Evolutionary conservation across 192 early-diverging fungal species (phyloP).

Genomic region (Coemansia umbellata): DNA sequence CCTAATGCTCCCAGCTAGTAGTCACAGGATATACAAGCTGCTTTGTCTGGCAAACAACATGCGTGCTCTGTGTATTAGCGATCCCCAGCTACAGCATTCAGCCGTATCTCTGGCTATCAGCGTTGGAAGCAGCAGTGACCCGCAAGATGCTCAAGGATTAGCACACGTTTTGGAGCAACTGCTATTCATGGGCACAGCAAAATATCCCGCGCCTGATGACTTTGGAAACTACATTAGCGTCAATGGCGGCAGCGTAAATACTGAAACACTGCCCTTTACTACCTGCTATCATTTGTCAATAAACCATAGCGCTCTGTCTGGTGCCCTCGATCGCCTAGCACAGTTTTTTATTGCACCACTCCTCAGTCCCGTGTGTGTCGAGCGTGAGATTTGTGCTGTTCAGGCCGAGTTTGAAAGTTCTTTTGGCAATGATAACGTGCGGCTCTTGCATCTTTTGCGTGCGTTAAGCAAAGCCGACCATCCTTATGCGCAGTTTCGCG

Average conservation of each 20-base stretch:
- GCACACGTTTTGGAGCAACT: constrained; percentile 73
- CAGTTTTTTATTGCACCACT: constrained; percentile 89
- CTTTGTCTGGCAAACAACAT: constrained; percentile 56
- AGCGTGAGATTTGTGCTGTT: constrained; percentile 84
- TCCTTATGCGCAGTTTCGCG: constrained; percentile 74
- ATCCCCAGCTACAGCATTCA: constrained; percentile 50
- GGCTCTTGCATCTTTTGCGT: background rate
- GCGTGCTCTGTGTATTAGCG: constrained; percentile 56
- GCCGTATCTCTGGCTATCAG: constrained; percentile 58
- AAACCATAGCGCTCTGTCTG: constrained; percentile 48
- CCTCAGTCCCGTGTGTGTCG: constrained; percentile 73
- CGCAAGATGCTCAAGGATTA: constrained; percentile 57
- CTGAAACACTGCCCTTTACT: constrained; percentile 3
- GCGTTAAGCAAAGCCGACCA: constrained; percentile 34
- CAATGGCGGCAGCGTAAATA: constrained; percentile 18
- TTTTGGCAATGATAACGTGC: background rate
- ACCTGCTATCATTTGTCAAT: constrained; percentile 27
- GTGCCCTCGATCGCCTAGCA: constrained; percentile 66
- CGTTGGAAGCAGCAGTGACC: constrained; percentile 60
- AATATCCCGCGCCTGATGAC: constrained; percentile 66
- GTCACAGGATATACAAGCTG: constrained; percentile 44
- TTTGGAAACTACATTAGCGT: constrained; percentile 43
- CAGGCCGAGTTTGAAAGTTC: constrained; percentile 77
- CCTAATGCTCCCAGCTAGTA: background rate
- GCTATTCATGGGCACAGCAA: constrained; percentile 63